Percentiles rank a stretch among this genome's conserved stretches.
Conservation (phyloP, 2,329 filamentous ascomycete species). For the Curvularia spicifera region DNA sequence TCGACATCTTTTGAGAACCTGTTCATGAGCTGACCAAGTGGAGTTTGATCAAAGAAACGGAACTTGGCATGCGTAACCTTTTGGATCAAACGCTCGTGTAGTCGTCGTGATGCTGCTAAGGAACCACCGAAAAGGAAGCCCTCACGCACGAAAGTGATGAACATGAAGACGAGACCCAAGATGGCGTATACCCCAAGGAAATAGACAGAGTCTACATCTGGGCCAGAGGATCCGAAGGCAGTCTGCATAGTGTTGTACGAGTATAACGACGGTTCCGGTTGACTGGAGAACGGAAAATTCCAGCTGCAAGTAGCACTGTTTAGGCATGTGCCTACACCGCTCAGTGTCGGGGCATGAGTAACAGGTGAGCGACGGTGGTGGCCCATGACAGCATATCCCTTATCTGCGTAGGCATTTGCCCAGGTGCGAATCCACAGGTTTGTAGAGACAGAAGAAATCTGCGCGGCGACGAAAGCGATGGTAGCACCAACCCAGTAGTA, state of each 20-base stretch:
- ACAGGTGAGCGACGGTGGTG: constrained; percentile 48
- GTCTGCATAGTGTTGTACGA: constrained; percentile 51
- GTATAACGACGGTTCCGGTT: constrained; percentile 36
- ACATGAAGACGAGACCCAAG: constrained; percentile 77
- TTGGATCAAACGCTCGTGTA: constrained; percentile 80
- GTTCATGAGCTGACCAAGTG: constrained; percentile 96
- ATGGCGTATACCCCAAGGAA: constrained; percentile 84
- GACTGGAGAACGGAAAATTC: constrained; percentile 46
- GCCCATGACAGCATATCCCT: constrained; percentile 48
- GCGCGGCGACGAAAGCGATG: constrained; percentile 78
- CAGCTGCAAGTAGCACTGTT: constrained; percentile 60
- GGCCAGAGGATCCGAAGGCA: constrained; percentile 46
- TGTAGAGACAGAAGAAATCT: constrained; percentile 83
- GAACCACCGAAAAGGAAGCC: constrained; percentile 92
- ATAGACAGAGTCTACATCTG: constrained; percentile 78
- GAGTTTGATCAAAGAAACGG: constrained; percentile 96
- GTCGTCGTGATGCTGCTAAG: constrained; percentile 80
- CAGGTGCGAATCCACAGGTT: constrained; percentile 95
- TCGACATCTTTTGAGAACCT: constrained; percentile 98
- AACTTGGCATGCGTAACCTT: constrained; percentile 88
- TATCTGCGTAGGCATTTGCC: constrained; percentile 81
- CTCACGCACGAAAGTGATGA: constrained; percentile 83
- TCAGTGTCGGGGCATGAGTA: constrained; percentile 53
- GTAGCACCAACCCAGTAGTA: constrained; percentile 87
- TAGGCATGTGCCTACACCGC: constrained; percentile 55